phyloP scores from a whole-genome alignment of 176 grass and related monocot genomes.

The sorghum (Sorghum bicolor) region Sorghum_bicolor_NCBIv3 NC_012872.2:66200501-66201000 shows the following conservation, averaged over 20 bases:
- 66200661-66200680: not conserved
- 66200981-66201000: not conserved
- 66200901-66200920: slow-evolving; percentile 45
- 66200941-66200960: slow-evolving; percentile 19
- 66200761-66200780: slow-evolving; percentile 60
- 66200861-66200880: slow-evolving; percentile 33
- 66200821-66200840: slow-evolving; percentile 27
- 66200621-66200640: not conserved
- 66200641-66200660: not conserved
- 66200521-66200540: not conserved
- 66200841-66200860: slow-evolving; percentile 21
- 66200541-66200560: not conserved
- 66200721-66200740: slow-evolving; percentile 71
- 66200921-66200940: slow-evolving; percentile 50
- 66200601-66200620: not conserved
- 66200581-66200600: not conserved
- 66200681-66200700: not conserved
- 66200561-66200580: too few species aligned
- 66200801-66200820: slow-evolving; percentile 71
- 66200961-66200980: not conserved
- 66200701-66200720: slow-evolving; percentile 44
- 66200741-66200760: slow-evolving; percentile 60
- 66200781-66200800: slow-evolving; percentile 52
- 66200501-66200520: slow-evolving; percentile 41
- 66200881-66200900: slow-evolving; percentile 66